These are phyloP conservation scores for Colletotrichum agaves DNA, from an alignment of 2,329 filamentous ascomycete species.

Conservation along the genomic window DNA sequence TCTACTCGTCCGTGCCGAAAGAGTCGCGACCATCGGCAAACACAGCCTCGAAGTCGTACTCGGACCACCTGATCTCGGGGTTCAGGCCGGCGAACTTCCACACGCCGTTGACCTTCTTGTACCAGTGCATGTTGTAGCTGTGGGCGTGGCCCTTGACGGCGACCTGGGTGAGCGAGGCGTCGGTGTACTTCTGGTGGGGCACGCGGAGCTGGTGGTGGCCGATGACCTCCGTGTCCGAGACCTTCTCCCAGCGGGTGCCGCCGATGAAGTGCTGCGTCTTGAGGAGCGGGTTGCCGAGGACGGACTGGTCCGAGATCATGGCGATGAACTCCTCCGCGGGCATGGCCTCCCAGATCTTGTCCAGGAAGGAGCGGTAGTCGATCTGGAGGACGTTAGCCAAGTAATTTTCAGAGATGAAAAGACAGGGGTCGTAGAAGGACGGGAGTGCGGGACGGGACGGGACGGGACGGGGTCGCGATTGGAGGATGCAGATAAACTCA, in stretches of 20 bases:
- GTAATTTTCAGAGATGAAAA: background rate
- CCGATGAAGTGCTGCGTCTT: slow-evolving; percentile 75
- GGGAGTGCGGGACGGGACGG: background rate
- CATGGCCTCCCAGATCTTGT: slow-evolving; percentile 71
- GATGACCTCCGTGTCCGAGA: slow-evolving; percentile 67
- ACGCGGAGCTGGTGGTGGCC: slow-evolving; percentile 72
- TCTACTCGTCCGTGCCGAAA: slow-evolving; percentile 21
- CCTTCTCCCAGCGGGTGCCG: slow-evolving; percentile 65
- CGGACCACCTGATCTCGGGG: slow-evolving; percentile 66
- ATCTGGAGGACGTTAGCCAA: slow-evolving; percentile 58
- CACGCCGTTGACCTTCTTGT: slow-evolving; percentile 66
- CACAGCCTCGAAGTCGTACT: slow-evolving; percentile 68
- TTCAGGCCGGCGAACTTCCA: slow-evolving; percentile 71
- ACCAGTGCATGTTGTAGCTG: slow-evolving; percentile 67
- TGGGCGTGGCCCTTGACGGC: slow-evolving; percentile 70
- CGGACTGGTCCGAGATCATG: slow-evolving; percentile 66
- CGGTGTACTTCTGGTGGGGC: slow-evolving; percentile 70
- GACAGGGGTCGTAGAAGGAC: background rate
- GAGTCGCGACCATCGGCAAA: slow-evolving; percentile 47
- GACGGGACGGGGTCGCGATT: slow-evolving; percentile 44
- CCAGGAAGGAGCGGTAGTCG: slow-evolving; percentile 75
- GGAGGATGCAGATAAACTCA: slow-evolving; percentile 58
- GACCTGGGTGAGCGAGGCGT: slow-evolving; percentile 58
- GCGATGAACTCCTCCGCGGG: slow-evolving; percentile 68
- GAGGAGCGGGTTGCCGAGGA: slow-evolving; percentile 70